Percentiles rank a stretch among this genome's conserved stretches.
These are phyloP conservation scores for Tardiomyces depauwii DNA, from an alignment of 1,139 yeast species.

Conservation along the genomic window DNA sequence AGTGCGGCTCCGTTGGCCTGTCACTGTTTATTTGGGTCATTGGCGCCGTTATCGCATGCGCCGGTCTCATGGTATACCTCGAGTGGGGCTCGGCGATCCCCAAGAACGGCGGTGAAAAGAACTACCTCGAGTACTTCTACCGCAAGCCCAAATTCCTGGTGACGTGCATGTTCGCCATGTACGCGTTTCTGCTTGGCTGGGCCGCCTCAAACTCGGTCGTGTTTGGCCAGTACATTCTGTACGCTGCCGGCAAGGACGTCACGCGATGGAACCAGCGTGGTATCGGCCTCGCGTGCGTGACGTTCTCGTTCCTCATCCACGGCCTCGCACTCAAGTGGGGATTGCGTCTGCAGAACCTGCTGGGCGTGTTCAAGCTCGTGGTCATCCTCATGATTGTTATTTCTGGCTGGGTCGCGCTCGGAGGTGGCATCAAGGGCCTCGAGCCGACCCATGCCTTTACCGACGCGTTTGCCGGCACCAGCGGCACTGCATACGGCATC, in stretches of 20 bases:
- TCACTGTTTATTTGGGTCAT: conserved; percentile 65
- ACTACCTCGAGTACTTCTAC: conserved; percentile 65
- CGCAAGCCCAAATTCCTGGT: conserved; percentile 57
- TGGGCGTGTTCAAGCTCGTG: conserved; percentile 62
- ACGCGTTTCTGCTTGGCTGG: conserved; percentile 70
- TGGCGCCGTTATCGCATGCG: conserved; percentile 62
- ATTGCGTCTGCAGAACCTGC: conserved; percentile 50
- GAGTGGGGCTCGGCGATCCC: conserved; percentile 82
- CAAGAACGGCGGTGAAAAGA: conserved; percentile 82
- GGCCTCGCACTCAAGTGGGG: conserved; percentile 54
- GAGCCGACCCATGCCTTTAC: conserved; percentile 45
- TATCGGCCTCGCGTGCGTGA: conserved; percentile 61
- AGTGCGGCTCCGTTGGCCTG: conserved; percentile 69
- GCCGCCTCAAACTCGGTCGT: conserved; percentile 64
- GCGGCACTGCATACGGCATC: conserved; percentile 51
- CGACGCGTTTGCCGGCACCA: conserved; percentile 48
- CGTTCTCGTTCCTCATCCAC: conserved; percentile 60
- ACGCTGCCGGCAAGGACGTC: conserved; percentile 60
- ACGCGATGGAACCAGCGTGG: conserved; percentile 70
- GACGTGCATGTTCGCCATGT: conserved; percentile 64
- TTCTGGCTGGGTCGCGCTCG: conserved; percentile 76
- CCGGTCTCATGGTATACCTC: conserved; percentile 69
- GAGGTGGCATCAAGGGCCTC: conserved; percentile 45
- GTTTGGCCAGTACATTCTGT: conserved; percentile 40
- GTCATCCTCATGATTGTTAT: conserved; percentile 58